Evolutionary conservation across 2,329 filamentous ascomycete species (phyloP).

Genomic region (Juglanconis oblonga): DNA sequence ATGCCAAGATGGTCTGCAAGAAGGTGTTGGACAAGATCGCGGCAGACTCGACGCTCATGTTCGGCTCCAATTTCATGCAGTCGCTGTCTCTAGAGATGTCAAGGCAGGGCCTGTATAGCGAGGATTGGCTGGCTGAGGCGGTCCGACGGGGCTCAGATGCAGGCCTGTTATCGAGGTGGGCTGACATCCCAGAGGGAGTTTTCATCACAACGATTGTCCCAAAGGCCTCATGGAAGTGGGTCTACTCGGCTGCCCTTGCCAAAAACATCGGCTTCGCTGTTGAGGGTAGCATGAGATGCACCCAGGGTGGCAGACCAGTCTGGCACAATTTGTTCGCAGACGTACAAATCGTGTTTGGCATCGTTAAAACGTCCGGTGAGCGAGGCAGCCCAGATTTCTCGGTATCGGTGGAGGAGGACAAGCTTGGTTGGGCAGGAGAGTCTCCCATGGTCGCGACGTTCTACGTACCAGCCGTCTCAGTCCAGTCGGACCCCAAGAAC

Average conservation of each 20-base stretch:
- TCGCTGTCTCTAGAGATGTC: conserved; percentile 36
- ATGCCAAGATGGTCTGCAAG: conserved; percentile 31
- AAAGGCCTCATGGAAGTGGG: conserved; percentile 22
- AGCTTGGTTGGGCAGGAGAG: conserved; percentile 33
- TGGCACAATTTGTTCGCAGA: conserved; percentile 37
- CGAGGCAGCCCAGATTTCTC: conserved; percentile 29
- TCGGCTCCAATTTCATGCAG: conserved; percentile 31
- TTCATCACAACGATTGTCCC: conserved; percentile 37
- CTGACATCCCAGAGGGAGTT: conserved; percentile 32
- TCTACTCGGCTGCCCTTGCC: conserved; percentile 23
- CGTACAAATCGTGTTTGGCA: conserved; percentile 41
- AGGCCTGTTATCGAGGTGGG: conserved; percentile 35
- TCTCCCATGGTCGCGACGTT: conserved; percentile 40
- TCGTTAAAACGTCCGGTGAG: conserved; percentile 24
- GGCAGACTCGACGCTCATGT: conserved; percentile 27
- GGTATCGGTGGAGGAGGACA: conserved; percentile 33
- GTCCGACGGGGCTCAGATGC: conserved; percentile 19
- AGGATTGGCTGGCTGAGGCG: conserved; percentile 28
- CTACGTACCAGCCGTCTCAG: conserved; percentile 33
- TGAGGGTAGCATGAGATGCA: conserved; percentile 18
- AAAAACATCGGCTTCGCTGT: conserved; percentile 16
- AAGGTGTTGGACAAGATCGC: conserved; percentile 28
- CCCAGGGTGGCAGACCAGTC: conserved; percentile 2
- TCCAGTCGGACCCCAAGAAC: conserved; percentile 32
- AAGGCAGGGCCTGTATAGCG: conserved; percentile 31